Conservation (phyloP, 1,139 yeast species). For the Suhomyces guaymorum region DNA sequence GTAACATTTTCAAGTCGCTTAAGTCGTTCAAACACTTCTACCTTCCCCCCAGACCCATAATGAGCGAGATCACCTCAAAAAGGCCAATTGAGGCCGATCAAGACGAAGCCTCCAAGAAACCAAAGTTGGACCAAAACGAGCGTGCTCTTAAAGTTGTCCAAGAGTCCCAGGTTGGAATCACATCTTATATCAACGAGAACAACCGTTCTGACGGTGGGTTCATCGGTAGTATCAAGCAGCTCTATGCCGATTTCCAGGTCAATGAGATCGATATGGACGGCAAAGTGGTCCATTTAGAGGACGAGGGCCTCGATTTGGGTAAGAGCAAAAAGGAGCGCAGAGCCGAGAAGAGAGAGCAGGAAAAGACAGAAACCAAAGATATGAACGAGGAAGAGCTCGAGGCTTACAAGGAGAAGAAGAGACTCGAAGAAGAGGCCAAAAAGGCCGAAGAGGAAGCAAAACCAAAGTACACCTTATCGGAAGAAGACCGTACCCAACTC, state of each 20-base stretch:
- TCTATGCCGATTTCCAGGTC: constrained; percentile 93
- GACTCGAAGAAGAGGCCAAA: constrained; percentile 23
- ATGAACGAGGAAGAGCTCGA: constrained; percentile 40
- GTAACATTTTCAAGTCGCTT: constrained; percentile 1
- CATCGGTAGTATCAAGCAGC: constrained; percentile 75
- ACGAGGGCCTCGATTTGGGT: constrained; percentile 64
- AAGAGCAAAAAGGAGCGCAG: constrained; percentile 53
- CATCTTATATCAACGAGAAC: constrained; percentile 56
- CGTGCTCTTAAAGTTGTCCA: constrained; percentile 29
- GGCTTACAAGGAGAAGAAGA: constrained; percentile 31
- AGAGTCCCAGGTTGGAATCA: constrained; percentile 84
- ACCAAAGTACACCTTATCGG: constrained; percentile 48
- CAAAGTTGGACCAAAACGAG: constrained; percentile 12
- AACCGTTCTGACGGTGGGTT: constrained; percentile 58
- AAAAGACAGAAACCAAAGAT: constrained; percentile 35
- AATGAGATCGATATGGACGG: constrained; percentile 77
- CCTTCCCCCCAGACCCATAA: background rate
- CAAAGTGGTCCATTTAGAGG: constrained; percentile 70
- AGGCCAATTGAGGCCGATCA: constrained; percentile 13
- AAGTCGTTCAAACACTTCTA: background rate
- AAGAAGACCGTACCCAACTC: constrained; percentile 49
- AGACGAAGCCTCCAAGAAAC: constrained; percentile 14
- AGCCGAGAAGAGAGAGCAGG: constrained; percentile 46
- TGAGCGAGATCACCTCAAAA: constrained; percentile 5
- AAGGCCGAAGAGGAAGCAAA: constrained; percentile 25